Base-by-base conservation (phyloP, 2,329 filamentous ascomycete genomes). In the Colletotrichum tabaci region DNA sequence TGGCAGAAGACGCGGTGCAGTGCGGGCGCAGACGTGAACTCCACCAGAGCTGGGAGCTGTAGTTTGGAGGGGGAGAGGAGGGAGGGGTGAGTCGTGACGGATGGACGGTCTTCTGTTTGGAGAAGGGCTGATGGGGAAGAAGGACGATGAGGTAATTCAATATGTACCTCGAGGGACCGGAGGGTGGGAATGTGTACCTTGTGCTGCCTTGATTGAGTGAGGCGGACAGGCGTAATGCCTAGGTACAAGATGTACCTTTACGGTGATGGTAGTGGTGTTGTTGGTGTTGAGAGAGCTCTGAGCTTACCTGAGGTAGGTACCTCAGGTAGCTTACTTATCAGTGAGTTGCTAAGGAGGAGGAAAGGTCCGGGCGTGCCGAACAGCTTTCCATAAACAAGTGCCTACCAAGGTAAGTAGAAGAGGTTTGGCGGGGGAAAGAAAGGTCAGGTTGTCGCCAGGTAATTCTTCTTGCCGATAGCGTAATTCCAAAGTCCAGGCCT, bases 1-100 rank as follows among this genome's bases (percentile, higher is more conserved):
- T 72, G 52, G 26, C 30, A 44, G 23, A 26, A 68, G 61, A 72
- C 55, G 66, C 66, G 58, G 66, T 60, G 66, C 66, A 57, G 50
- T 60, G 57, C 42, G 21, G 40, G 57, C 40, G 57, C 40, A 63
- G 49, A 30, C 40, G 61, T 62, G 60, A 38, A 52, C 47, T 50
- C 69, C 69, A 72, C 69, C 44, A 56, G 58, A 72, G 69, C 69
- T 72, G 47, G 40, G 60, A 72, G 69, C 69, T 72, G 38, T 57
- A 13, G 10, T 21, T 71, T 58, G 68, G 68, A 71, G 65, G 65
- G 68, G 68, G 65, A 72, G 69, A 65, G 63, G 61, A 50, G 58
- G 56, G 67, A 38, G 35, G 35, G 35, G 35, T 38, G 35, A 35
- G 26, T 8, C 9, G 35, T 38, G 30, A 35, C 53, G 55, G 66